Base-by-base conservation (phyloP, 495 filamentous ascomycete genomes). In the Aspergillus wentii region DNA sequence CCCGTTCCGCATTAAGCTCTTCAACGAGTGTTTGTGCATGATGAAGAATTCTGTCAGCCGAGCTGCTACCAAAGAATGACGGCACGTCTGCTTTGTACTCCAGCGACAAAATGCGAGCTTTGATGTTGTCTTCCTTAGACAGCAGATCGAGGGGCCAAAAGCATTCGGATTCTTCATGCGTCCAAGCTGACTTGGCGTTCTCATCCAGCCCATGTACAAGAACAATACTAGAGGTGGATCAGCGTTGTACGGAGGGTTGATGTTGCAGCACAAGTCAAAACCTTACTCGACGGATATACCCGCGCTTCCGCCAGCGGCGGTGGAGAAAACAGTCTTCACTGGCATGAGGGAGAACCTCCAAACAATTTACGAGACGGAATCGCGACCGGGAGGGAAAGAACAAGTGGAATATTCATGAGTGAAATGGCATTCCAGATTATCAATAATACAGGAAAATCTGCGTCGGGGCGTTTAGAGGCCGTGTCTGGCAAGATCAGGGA, bases 61-160 rank as follows among this genome's bases (percentile, higher is more conserved):
- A 45, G 8, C 42, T 33, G 26, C 39, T 32, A 34, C 46, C 42
- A 26, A 35, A 46, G 35, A 46, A 45, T n/a, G 41, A 39, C n/a
- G 31, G 30, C 6, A 25, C 23, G 26, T 32, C 16, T 17, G 46
- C 46, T 22, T 35, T 32, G 25, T 49, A 49, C 11, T 38, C 36
- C 18, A 46, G 35, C 13, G 46, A 28, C n/a, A 49, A 38, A n/a
- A 49, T 29, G 23, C 46, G 46, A 33, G 41, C 41, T 16, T 25
- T 44, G 35, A 27, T 16, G 20, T 22, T 40, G 18, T 10, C 23
- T 11, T 9, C 43, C 15, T 19, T 23, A 10, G 46, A 41, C 13
- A 49, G 41, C 22, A 49, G 37, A 31, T 49, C 46, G 10, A 42
- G 41, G 21, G 46, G 42, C 46, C 46, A 49, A 8, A 49, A 32